Base-by-base conservation (phyloP, 495 filamentous ascomycete genomes). In the Articulospora tetracladia region DNA sequence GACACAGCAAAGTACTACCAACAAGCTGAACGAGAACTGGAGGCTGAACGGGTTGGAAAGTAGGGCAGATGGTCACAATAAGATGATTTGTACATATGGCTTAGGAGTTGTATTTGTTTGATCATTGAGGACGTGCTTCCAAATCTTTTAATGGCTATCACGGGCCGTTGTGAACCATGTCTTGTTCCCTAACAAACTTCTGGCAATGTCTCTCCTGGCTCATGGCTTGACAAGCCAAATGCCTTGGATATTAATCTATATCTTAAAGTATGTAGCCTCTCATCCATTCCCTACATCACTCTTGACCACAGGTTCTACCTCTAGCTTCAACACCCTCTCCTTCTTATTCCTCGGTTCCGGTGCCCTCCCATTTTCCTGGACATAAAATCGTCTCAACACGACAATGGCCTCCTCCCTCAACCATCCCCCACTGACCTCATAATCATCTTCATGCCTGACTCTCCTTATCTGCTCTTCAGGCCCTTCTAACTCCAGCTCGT, bases 1-100 rank as follows among this genome's bases (percentile, higher is more conserved):
- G 95, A 98, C 73, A 98, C 94, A 26, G 90, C 92, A 58, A 98
- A 98, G 77, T 98, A 98, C 77, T 98, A 97, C 75, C 85, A 85
- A 71, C 89, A 93, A 72, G 94, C 94, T n/a, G 94, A 98, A 76
- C 80, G 86, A 66, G 94, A 98, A 68, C 76, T 98, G 62, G 94
- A 96, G 74, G 87, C 83, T 26, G 91, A 96, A 78, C 70, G 76
- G 36, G 19, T 22, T 26, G 63, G 62, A 27, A 59, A 58, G 54
- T 36, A 49, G 34, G 30, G 17, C 32, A 28, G 20, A 12, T 26
- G 23, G 41, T 57, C 39, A 25, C 12, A 13, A 2, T 3, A 50
- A 50, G 44, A 44, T 46, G 57, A 36, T 51, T 60, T 65, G 63
- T 58, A 57, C 57, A 61, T 61, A 65, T 58, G 57, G 54, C 58